Evolutionary conservation across 495 filamentous ascomycete species (phyloP), one percentile per base, ranked within the genome.

Genomic region (Parathielavia hyrcaniae): DNA sequence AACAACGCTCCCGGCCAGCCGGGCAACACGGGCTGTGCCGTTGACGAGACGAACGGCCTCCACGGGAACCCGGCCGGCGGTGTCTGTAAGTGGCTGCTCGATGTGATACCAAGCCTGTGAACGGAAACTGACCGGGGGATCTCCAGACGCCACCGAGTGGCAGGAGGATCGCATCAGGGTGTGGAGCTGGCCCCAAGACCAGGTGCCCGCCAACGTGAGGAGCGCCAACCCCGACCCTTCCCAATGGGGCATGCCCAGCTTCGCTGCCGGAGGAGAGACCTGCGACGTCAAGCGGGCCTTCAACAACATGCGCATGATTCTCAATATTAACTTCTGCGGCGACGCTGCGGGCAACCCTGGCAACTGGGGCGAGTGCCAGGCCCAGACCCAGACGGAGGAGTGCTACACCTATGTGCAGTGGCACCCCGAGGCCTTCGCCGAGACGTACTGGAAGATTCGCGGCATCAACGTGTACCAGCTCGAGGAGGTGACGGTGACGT

Each of bases 101-200:
- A 10, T 0, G 1, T 3, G 32, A 26, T 10, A 4, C 32, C 2
- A 5, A n/a, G n/a, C 4, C 19, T 20, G 9, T 6, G 14, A 5
- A 23, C 16, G 1, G 26, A 43, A 32, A 35, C 53, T 53, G 40
- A 61, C 47, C 49, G 12, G 30, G 43, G 16, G 10, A 20, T 52
- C 2, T 14, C 38, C 10, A 69, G 61, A 89, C 62, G 87, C 88
- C 3, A 85, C 86, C 69, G 79, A 91, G 63, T 90, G 86, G 87
- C 85, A 76, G 30, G 71, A 73, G 5, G 64, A 79, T 9, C 75
- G 64, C 58, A 82, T 95, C 67, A 83, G 82, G 61, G 81, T 96
- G 54, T 95, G 82, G 81, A 86, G 83, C 74, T 92, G 88, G 73
- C 65, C 85, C 13, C 80, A 81, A 20, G 54, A 59, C 12, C 58